Conservation (phyloP, 2,329 filamentous ascomycete genomes). For the Penicillium sp. region DNA sequence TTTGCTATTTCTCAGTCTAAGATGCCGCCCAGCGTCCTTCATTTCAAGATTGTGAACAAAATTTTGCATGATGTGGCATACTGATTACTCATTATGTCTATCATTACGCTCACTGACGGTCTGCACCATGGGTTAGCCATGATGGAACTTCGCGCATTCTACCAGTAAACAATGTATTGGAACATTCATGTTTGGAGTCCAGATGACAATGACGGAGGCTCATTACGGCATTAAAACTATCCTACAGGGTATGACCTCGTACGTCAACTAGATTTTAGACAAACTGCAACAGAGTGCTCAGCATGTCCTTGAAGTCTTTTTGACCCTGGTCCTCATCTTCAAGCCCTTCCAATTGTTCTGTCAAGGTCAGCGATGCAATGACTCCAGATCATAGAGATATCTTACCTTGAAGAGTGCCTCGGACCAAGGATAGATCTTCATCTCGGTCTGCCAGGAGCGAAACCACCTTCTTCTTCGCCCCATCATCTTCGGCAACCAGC, state of each 20-base stretch:
- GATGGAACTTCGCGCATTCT: not conserved
- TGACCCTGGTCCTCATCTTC: conserved; percentile 58
- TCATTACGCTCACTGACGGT: too few species aligned
- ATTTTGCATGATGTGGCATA: too few species aligned
- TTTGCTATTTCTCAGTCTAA: not conserved
- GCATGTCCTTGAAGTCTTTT: conserved; percentile 63
- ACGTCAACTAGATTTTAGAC: conserved; percentile 23
- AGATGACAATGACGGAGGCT: not conserved
- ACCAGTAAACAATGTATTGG: not conserved
- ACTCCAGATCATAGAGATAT: not conserved
- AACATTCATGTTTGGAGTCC: not conserved
- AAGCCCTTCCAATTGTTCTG: conserved; percentile 64
- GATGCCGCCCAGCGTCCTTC: too few species aligned
- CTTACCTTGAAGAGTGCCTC: conserved; percentile 65
- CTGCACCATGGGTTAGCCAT: not conserved
- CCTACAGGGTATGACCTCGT: not conserved
- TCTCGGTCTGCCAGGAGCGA: conserved; percentile 67
- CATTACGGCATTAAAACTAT: not conserved
- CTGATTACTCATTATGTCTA: too few species aligned
- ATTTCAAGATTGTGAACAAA: not conserved
- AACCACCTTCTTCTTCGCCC: conserved; percentile 67
- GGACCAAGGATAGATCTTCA: conserved; percentile 65
- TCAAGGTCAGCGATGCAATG: conserved; percentile 20
- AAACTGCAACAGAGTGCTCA: conserved; percentile 58
- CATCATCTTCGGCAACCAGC: conserved; percentile 85